phyloP scores from a whole-genome alignment of 2,329 filamentous ascomycete species.

The Acarospora socialis region DNA sequence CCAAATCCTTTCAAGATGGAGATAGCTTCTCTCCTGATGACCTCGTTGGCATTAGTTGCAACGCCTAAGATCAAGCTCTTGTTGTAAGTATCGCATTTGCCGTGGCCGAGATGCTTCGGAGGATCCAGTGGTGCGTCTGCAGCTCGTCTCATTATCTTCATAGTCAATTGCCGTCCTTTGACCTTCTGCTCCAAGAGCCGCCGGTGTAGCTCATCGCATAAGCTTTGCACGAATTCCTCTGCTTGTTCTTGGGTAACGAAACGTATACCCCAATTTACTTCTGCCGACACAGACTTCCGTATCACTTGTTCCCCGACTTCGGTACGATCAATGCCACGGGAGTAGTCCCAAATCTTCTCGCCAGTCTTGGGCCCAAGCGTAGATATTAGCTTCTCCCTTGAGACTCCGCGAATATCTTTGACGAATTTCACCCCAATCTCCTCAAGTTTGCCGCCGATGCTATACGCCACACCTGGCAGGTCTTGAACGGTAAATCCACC shows the following conservation, averaged over 20 bases:
- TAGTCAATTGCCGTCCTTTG: slow-evolving; percentile 73
- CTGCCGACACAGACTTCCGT: slow-evolving; percentile 89
- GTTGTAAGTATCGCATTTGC: slow-evolving; percentile 87
- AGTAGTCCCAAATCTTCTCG: slow-evolving; percentile 78
- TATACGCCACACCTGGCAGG: slow-evolving; percentile 84
- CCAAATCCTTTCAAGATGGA: slow-evolving; percentile 66
- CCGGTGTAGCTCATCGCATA: slow-evolving; percentile 73
- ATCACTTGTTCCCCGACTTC: slow-evolving; percentile 77
- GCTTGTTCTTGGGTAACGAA: slow-evolving; percentile 88
- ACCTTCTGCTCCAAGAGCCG: slow-evolving; percentile 71
- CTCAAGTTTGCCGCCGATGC: slow-evolving; percentile 74
- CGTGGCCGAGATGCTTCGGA: slow-evolving; percentile 84
- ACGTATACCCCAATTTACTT: slow-evolving; percentile 96
- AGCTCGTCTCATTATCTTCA: slow-evolving; percentile 88
- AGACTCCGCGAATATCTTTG: slow-evolving; percentile 63
- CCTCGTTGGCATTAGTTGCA: slow-evolving; percentile 59
- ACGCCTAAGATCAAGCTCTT: slow-evolving; percentile 74
- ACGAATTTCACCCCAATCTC: slow-evolving; percentile 72
- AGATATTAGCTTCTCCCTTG: slow-evolving; percentile 60
- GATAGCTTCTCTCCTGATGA: slow-evolving; percentile 70
- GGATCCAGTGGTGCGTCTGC: slow-evolving; percentile 80
- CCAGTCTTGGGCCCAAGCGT: slow-evolving; percentile 83
- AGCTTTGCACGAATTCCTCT: slow-evolving; percentile 74
- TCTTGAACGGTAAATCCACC: slow-evolving; percentile 64
- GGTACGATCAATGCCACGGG: slow-evolving; percentile 69